Conservation (phyloP, 768 basidiomycete genomes). For the Kwoniella pini region DNA sequence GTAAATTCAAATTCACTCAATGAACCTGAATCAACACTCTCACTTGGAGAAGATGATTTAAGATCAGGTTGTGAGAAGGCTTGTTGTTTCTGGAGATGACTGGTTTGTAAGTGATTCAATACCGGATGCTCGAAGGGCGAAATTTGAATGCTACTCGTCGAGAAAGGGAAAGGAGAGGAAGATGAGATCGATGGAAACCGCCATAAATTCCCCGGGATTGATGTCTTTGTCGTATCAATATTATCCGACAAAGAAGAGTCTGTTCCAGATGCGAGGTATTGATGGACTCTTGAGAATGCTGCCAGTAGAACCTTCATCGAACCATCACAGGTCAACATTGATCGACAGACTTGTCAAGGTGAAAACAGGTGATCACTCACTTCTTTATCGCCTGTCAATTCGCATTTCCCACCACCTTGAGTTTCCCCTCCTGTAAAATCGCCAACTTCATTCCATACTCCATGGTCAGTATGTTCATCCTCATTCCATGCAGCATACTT, state of each 20-base stretch:
- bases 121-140: constrained; percentile 1
- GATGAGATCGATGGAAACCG: constrained; percentile 3
- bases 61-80: constrained; percentile 14
- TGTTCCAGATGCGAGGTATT: constrained; percentile 4
- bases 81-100: constrained; percentile 16
- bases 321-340: no score
- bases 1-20: constrained; percentile 5
- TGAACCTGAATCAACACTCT: background rate
- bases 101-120: background rate
- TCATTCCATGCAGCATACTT: constrained; percentile 28
- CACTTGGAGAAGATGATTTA: constrained; percentile 1
- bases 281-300: constrained; percentile 26
- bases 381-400: constrained; percentile 38
- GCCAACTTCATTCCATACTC: constrained; percentile 22
- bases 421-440: constrained; percentile 43
- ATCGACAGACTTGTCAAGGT: background rate
- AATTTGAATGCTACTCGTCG: background rate
- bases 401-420: constrained; percentile 29
- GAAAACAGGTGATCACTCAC: no score
- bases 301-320: constrained; percentile 27
- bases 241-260: background rate
- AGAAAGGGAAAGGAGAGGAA: constrained; percentile 5
- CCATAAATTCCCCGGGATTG: background rate
- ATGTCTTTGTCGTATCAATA: background rate
- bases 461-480: background rate